These are phyloP conservation scores for Neopestalotiopsis sp. DNA, from an alignment of 2,329 filamentous ascomycete species.

Conservation along the genomic window DNA sequence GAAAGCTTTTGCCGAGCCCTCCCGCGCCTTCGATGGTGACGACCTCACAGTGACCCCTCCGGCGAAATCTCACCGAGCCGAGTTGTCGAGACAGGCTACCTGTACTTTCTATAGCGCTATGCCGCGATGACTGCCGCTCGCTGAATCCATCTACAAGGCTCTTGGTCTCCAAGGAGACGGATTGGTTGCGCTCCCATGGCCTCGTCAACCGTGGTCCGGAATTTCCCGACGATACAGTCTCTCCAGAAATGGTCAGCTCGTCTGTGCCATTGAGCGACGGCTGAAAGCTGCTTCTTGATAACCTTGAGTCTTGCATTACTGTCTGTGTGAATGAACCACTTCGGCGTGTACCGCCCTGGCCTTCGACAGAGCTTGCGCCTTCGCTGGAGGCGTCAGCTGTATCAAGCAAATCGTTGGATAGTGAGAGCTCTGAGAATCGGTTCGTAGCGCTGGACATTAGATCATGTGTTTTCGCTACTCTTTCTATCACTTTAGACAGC, in stretches of 20 bases:
- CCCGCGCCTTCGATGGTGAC: conserved; percentile 65
- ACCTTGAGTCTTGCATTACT: conserved; percentile 46
- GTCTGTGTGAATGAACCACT: conserved; percentile 56
- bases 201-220: conserved; percentile 45
- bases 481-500: conserved; percentile 77
- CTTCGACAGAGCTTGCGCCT: conserved; percentile 62
- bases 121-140: conserved; percentile 47
- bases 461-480: conserved; percentile 70
- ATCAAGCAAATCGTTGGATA: conserved; percentile 56
- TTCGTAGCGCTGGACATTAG: conserved; percentile 47
- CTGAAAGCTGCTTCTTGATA: conserved; percentile 43
- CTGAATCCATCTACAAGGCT: conserved; percentile 50
- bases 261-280: conserved; percentile 40
- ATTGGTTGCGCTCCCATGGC: conserved; percentile 58
- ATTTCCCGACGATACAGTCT: conserved; percentile 52
- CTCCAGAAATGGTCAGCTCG: conserved; percentile 37
- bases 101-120: conserved; percentile 50
- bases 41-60: conserved; percentile 68
- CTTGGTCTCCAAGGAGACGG: conserved; percentile 53
- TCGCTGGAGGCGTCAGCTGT: conserved; percentile 63
- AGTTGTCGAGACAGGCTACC: conserved; percentile 59
- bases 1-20: conserved; percentile 68
- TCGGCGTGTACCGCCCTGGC: conserved; percentile 44
- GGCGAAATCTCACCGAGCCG: conserved; percentile 61
- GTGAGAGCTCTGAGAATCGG: conserved; percentile 58